Evolutionary conservation across 148 eudicot species (phyloP), one percentile per base, ranked within the genome.

Genomic region (Polygonum aviculare): DNA sequence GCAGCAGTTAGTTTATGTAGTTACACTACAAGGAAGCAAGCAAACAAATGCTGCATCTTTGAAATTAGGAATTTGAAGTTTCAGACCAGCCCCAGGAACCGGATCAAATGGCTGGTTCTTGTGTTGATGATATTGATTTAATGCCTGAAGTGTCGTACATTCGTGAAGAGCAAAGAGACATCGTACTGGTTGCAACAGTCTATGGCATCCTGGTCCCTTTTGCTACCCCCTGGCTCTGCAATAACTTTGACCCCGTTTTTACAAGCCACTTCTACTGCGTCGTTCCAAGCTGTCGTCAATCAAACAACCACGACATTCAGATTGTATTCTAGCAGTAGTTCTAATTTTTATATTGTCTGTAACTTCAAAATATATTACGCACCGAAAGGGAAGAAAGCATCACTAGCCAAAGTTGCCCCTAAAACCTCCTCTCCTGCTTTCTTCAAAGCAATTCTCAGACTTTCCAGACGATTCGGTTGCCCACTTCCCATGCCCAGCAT

Each of bases 401-500:
- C 99, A 72, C 99, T 95, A 18, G 97, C 99, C 83, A 95, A 88
- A 79, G 97, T 92, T 69, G 97, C 96, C 79, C 97, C 99, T 79
- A 90, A 87, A 78, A 89, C 89, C 74, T 95, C 90, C 59, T 89
- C 88, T 79, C 97, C 97, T 12, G 97, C 99, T 88, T 95, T 95
- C 83, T 82, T 90, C 81, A 83, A 75, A 75, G 99, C 99, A 73
- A 95, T 87, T 80, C 99, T 92, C 84, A 95, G 81, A 82, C 97
- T 95, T 84, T 95, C 99, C 69, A 83, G 69, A 74, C 99, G 98
- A 82, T 93, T 95, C 4, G 98, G 99, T 69, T 95, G 99, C 44
- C 99, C 99, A 60, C 99, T 95, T 62, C 99, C 99, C 99, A 95
- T 95, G 31, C 99, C 97, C 41, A 95, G 81, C 98, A 93, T 92